Evolutionary conservation across 768 basidiomycete species (phyloP).

Genomic region (Boletus fagicola): DNA sequence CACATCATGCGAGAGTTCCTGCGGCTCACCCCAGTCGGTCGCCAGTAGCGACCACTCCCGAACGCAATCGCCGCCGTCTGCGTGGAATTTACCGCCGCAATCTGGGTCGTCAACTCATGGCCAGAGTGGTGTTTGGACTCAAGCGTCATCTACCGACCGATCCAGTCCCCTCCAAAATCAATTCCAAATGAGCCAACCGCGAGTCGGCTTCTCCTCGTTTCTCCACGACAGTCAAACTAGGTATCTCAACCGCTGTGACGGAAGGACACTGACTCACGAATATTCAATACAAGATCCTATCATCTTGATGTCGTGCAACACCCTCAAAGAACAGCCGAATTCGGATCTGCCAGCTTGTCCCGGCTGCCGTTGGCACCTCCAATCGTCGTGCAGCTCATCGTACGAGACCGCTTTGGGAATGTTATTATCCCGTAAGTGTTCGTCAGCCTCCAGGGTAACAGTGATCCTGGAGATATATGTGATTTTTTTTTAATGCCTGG

Average conservation of each 20-base stretch:
- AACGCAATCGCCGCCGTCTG: conserved; percentile 45
- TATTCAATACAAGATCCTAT: conserved; percentile 51
- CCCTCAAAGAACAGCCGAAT: conserved; percentile 79
- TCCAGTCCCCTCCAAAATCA: conserved; percentile 38
- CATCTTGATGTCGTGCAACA: conserved; percentile 85
- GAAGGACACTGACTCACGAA: conserved; percentile 18
- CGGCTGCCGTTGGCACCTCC: conserved; percentile 84
- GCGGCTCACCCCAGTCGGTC: conserved; percentile 33
- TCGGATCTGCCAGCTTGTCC: conserved; percentile 69
- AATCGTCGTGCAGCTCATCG: conserved; percentile 73
- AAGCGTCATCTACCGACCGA: conserved; percentile 25
- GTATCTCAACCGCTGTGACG: conserved; percentile 35
- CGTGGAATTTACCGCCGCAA: conserved; percentile 38
- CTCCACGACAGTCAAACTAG: conserved; percentile 53
- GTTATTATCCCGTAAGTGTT: conserved; percentile 72
- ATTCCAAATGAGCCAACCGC: conserved; percentile 43
- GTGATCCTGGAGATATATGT: conserved; percentile 23
- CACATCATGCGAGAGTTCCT: conserved; percentile 29
- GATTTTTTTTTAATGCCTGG: conserved; percentile 14
- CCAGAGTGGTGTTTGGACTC: conserved; percentile 29
- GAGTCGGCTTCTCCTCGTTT: conserved; percentile 59
- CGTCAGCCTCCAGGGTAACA: conserved; percentile 18
- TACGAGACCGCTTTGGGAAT: conserved; percentile 70
- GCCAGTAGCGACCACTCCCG: conserved; percentile 48
- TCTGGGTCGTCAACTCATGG: conserved; percentile 31